Evolutionary conservation across 441 rosid species (phyloP).

Genomic region (Mallotus repandus): DNA sequence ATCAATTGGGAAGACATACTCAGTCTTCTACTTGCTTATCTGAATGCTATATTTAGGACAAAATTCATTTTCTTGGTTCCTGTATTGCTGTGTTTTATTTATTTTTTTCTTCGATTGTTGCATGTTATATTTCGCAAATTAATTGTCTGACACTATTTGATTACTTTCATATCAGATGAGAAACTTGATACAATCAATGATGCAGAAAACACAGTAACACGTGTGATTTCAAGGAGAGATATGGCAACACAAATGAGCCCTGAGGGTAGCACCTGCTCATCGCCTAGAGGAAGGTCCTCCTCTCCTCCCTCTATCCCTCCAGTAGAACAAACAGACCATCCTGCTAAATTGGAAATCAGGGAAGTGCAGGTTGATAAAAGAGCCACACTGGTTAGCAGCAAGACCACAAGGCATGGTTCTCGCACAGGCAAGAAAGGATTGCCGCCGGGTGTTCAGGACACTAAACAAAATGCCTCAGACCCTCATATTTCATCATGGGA

Average conservation of each 20-base stretch:
- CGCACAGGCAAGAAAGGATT: conserved; percentile 37
- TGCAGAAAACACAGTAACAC: conserved; percentile 38
- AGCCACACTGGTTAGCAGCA: conserved; percentile 47
- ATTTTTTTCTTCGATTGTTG: not conserved
- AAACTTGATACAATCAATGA: conserved; percentile 42
- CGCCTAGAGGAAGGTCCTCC: conserved; percentile 40
- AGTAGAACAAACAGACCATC: conserved; percentile 29
- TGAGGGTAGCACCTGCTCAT: conserved; percentile 40
- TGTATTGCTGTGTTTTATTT: not conserved
- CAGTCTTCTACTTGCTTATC: not conserved
- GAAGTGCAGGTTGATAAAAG: conserved; percentile 77
- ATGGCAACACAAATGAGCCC: conserved; percentile 96
- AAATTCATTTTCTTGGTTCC: not conserved
- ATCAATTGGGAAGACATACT: not conserved
- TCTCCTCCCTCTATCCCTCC: conserved; percentile 43
- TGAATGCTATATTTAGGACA: not conserved
- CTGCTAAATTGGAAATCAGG: conserved; percentile 57
- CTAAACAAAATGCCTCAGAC: conserved; percentile 23
- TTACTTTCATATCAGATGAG: conserved; percentile 40
- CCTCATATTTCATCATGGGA: conserved; percentile 54
- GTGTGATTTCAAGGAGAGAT: conserved; percentile 62
- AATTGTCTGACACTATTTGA: conserved; percentile 5
- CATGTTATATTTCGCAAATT: not conserved
- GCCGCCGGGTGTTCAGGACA: conserved; percentile 45
- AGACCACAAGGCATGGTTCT: conserved; percentile 48